Conservation (phyloP, 495 filamentous ascomycete genomes). For the Penicillium canariense region DNA sequence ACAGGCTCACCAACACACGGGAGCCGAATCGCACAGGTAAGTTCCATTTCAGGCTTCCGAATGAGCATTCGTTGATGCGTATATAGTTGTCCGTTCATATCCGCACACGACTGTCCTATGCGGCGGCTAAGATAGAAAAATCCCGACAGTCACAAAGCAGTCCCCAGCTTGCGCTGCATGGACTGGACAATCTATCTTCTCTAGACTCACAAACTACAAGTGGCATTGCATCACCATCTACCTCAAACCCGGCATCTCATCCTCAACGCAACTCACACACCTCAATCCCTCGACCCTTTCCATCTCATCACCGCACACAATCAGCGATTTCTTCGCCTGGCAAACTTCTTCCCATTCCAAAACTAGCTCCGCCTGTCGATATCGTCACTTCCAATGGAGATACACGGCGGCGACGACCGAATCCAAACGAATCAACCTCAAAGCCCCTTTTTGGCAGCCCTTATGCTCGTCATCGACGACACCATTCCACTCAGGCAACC, state of each 20-base stretch:
- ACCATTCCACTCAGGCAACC: conserved; percentile 39
- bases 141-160: conserved; percentile 72
- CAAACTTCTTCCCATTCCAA: conserved; percentile 26
- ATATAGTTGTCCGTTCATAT: conserved; percentile 71
- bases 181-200: conserved; percentile 48
- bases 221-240: conserved; percentile 7
- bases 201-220: conserved; percentile 5
- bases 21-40: conserved; percentile 74
- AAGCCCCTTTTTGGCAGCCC: conserved; percentile 23
- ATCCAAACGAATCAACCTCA: conserved; percentile 32
- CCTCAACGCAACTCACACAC: conserved; percentile 2
- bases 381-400: conserved; percentile 39
- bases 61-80: conserved; percentile 17
- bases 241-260: conserved; percentile 11
- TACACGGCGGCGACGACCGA: conserved; percentile 36
- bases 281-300: conserved; percentile 6
- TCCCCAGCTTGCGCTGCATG: conserved; percentile 62
- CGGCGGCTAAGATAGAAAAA: conserved; percentile 85
- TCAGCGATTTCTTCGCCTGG: conserved; percentile 23
- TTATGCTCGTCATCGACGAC: conserved; percentile 33
- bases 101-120: conserved; percentile 77
- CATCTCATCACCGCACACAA: conserved; percentile 19
- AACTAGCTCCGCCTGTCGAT: conserved; percentile 60
- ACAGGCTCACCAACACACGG: conserved; percentile 59
- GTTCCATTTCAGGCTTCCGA: conserved; percentile 8